Conservation (phyloP, 2,329 filamentous ascomycete genomes). For the Monilinia aucupariae region DNA sequence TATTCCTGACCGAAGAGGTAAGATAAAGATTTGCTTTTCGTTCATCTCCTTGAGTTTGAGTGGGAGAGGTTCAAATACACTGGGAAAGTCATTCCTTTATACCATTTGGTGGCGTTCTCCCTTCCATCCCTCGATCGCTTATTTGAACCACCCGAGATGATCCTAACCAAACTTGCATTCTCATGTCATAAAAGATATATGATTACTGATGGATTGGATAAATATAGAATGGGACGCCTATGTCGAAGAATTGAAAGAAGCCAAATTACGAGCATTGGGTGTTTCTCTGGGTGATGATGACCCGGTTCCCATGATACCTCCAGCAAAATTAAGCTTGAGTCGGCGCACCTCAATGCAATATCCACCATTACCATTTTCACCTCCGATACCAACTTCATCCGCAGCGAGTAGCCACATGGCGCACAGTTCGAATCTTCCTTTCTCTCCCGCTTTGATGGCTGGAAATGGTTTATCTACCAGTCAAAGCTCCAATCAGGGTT, state of each 20-base stretch:
- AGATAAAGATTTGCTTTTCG: constrained; percentile 15
- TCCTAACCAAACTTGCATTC: background rate
- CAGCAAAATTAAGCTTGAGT: constrained; percentile 53
- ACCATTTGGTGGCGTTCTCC: background rate
- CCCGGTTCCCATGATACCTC: constrained; percentile 58
- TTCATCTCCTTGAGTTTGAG: background rate
- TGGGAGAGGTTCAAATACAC: background rate
- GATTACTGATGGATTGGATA: constrained; percentile 18
- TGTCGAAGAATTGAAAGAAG: constrained; percentile 76
- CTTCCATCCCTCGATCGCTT: constrained; percentile 7
- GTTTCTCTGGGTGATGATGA: constrained; percentile 77
- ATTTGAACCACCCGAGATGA: constrained; percentile 6
- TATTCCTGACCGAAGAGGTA: constrained; percentile 49
- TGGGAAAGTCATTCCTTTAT: background rate
- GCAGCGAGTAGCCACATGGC: constrained; percentile 62
- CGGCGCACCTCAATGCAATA: constrained; percentile 69
- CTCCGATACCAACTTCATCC: constrained; percentile 74
- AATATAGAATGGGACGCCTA: constrained; percentile 64
- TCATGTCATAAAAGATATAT: background rate
- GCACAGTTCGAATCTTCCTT: constrained; percentile 48
- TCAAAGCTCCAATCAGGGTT: constrained; percentile 57
- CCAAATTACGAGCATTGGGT: constrained; percentile 85
- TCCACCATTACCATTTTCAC: constrained; percentile 73
- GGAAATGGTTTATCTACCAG: constrained; percentile 54
- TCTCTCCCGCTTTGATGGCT: constrained; percentile 49